A percentile compares a stretch with the other conserved stretches of the same genome.
phyloP scores from a whole-genome alignment of 208 protist genomes.

The Leishmania braziliensis region DNA sequence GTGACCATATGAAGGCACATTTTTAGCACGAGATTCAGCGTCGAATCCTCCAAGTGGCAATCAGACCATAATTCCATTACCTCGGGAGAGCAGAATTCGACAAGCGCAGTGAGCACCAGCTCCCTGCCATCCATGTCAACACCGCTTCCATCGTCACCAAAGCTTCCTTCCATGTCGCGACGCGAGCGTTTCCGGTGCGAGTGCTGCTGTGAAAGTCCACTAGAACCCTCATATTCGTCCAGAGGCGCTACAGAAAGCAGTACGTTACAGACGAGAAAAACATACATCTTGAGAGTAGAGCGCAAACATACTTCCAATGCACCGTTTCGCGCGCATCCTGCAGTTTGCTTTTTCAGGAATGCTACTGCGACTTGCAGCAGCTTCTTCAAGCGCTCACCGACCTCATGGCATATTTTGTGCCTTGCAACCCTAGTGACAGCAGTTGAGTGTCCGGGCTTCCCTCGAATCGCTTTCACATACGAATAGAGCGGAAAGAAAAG shows the following conservation, averaged over 20 bases:
- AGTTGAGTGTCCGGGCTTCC: constrained; percentile 17
- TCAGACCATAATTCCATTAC: constrained; percentile 64
- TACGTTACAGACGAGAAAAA: constrained; percentile 78
- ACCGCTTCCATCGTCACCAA: constrained; percentile 86
- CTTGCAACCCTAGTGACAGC: constrained; percentile 61
- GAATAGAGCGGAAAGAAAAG: constrained; percentile 72
- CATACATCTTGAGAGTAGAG: constrained; percentile 90
- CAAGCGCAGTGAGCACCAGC: constrained; percentile 73
- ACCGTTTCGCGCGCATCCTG: constrained; percentile 26
- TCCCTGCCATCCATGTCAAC: constrained; percentile 90
- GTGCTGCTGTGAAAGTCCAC: constrained; percentile 31
- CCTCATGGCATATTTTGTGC: constrained; percentile 91
- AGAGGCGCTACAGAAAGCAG: constrained; percentile 50
- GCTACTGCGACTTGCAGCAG: constrained; percentile 73
- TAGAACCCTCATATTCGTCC: constrained; percentile 52
- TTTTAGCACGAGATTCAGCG: constrained; percentile 66
- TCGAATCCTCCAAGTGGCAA: constrained; percentile 54
- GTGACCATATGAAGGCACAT: constrained; percentile 85
- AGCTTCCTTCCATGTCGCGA: constrained; percentile 53
- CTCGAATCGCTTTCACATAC: constrained; percentile 75
- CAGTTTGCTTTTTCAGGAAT: constrained; percentile 56
- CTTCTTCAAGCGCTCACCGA: constrained; percentile 83
- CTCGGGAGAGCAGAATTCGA: constrained; percentile 75
- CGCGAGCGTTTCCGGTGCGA: constrained; percentile 43
- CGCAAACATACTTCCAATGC: constrained; percentile 64